Percentiles rank a stretch among this genome's conserved stretches.
Conservation (phyloP, 192 early-diverging fungal species). For the Coemansia sp. region DNA sequence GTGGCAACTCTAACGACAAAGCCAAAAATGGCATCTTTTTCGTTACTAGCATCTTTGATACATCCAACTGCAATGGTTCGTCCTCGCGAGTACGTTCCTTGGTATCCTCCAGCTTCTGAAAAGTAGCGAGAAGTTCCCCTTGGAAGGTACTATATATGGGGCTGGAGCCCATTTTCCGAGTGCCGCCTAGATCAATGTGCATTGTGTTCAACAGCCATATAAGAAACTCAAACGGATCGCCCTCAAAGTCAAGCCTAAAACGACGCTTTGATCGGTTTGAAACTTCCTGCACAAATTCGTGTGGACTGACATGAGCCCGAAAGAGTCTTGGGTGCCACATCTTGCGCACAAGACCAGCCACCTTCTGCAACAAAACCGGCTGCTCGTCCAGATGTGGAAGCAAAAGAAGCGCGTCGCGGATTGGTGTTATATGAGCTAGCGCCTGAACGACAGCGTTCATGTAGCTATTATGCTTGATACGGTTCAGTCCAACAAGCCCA, state of each 20-base stretch:
- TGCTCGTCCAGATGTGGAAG: conserved; percentile 29
- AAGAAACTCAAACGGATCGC: conserved; percentile 84
- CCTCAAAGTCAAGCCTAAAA: conserved; percentile 76
- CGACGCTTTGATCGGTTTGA: conserved; percentile 73
- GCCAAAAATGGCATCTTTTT: conserved; percentile 73
- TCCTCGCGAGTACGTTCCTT: conserved; percentile 26
- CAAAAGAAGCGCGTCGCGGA: conserved; percentile 80
- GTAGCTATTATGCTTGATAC: conserved; percentile 93
- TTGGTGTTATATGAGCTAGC: conserved; percentile 77
- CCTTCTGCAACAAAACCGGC: conserved; percentile 67
- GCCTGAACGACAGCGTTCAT: conserved; percentile 90
- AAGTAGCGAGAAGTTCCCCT: conserved; percentile 76
- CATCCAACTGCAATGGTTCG: conserved; percentile 18
- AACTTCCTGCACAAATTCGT: conserved; percentile 93
- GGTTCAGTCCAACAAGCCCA: conserved; percentile 93
- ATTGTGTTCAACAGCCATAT: conserved; percentile 91
- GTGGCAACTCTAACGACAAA: conserved; percentile 85
- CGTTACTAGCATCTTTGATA: conserved; percentile 19
- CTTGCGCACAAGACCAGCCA: conserved; percentile 78
- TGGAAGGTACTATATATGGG: conserved; percentile 83
- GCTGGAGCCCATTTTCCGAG: conserved; percentile 70
- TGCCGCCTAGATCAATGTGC: conserved; percentile 82
- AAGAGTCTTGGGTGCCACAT: conserved; percentile 92
- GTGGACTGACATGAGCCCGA: conserved; percentile 93
- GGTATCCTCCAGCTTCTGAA: conserved; percentile 59